phyloP scores from a whole-genome alignment of 352 stramenopile genomes.

The Globisporangium echinulatum region DNA sequence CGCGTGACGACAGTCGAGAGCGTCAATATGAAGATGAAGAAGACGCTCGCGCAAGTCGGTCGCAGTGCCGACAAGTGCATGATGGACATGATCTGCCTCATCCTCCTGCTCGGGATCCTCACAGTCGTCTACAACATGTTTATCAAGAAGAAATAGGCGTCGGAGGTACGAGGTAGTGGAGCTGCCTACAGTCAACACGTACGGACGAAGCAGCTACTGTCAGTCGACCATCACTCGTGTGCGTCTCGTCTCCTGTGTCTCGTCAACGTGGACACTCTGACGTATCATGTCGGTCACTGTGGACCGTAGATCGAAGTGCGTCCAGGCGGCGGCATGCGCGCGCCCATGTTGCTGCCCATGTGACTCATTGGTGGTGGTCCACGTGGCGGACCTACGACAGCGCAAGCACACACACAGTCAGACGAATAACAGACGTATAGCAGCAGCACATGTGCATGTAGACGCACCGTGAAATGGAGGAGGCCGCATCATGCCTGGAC shows the following conservation, averaged over 20 bases:
- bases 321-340: conserved; percentile 29
- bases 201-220: too few species aligned
- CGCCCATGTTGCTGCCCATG: conserved; percentile 10
- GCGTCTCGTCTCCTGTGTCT: too few species aligned
- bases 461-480: conserved; percentile 55
- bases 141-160: conserved; percentile 49
- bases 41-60: conserved; percentile 64
- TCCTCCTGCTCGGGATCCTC: conserved; percentile 77
- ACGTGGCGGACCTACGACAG: conserved; percentile 30
- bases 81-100: conserved; percentile 88
- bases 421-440: background rate
- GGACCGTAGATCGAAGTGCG: conserved; percentile 72
- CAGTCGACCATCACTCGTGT: background rate
- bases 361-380: conserved; percentile 36
- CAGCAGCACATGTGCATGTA: too few species aligned
- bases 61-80: conserved; percentile 81
- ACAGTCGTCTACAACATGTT: conserved; percentile 88
- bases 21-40: conserved; percentile 84
- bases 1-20: conserved; percentile 46
- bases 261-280: too few species aligned
- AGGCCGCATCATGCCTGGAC: conserved; percentile 60
- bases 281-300: conserved; percentile 14
- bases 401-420: background rate
- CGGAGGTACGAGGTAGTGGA: too few species aligned
- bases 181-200: background rate